These are phyloP conservation scores for Yamadazyma mexicana DNA, from an alignment of 1,139 yeast species.

Conservation along the genomic window DNA sequence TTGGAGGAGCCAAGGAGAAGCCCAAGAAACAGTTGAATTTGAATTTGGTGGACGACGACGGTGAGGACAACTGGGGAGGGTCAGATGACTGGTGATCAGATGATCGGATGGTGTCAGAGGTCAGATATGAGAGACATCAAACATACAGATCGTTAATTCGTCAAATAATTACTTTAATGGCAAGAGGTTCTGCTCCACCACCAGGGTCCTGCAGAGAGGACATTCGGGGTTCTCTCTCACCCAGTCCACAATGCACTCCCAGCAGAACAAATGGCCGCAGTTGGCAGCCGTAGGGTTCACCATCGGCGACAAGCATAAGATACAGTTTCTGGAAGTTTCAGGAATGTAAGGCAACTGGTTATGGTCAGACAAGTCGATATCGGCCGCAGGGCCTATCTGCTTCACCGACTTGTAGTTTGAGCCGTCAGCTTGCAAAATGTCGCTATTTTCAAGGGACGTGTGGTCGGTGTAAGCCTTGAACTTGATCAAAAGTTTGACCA, in stretches of 20 bases:
- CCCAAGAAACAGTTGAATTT: conserved; percentile 35
- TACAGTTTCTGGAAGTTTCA: conserved; percentile 69
- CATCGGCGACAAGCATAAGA: conserved; percentile 81
- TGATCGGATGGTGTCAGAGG: too few species aligned
- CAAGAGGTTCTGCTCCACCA: conserved; percentile 72
- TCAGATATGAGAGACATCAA: too few species aligned
- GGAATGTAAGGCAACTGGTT: conserved; percentile 67
- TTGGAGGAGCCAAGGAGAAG: conserved; percentile 28
- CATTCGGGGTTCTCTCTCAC: conserved; percentile 85
- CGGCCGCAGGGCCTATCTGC: conserved; percentile 23
- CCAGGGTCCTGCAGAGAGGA: conserved; percentile 81
- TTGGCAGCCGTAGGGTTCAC: conserved; percentile 79
- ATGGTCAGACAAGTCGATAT: conserved; percentile 54
- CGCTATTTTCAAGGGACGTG: conserved; percentile 15
- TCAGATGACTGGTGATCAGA: conserved; percentile 31
- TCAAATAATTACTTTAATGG: conserved; percentile 53
- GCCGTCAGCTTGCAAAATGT: conserved; percentile 10
- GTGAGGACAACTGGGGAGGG: conserved; percentile 55
- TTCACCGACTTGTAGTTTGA: conserved; percentile 16
- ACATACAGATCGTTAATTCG: too few species aligned
- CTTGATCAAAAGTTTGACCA: conserved; percentile 44
- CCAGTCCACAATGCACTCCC: conserved; percentile 92
- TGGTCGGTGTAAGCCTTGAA: conserved; percentile 30
- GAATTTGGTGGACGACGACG: conserved; percentile 42
- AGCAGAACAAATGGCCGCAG: conserved; percentile 93